Base-by-base conservation (phyloP, 768 basidiomycete species). In the Boletus reticulatus region DNA sequence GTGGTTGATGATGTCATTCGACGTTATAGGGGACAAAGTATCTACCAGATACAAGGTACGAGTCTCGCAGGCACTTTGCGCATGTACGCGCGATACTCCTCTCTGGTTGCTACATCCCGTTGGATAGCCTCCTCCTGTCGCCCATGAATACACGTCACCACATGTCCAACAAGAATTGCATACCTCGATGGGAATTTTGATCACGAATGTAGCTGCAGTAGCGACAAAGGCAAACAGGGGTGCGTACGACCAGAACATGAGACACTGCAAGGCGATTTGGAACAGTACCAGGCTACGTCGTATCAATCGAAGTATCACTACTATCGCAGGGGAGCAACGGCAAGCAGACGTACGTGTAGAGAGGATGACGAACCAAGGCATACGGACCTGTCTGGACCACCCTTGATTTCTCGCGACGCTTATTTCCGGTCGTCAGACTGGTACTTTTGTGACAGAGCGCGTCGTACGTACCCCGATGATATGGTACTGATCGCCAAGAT, bases 381-480 rank as follows among this genome's bases (percentile, higher is more conserved):
- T 53, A 62, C 20, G 56, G 46, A 16, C 60, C 61, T 7, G 60
- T 53, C 43, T 62, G 56, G n/a, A 62, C 22, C 13, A 62, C 49
- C 39, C 43, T 58, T 2, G 22, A 37, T 36, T 50, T 52, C 37
- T 61, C 55, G 36, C 55, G 61, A 27, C 61, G 55, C 56, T 61
- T 14, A 31, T 29, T 6, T n/a, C 38, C 38, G 27, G 27, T 27
- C 1, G 24, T 37, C 22, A 48, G 20, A 48, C n/a, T 41, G 1
- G 27, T 6, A 29, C 12, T 14, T 34, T 20, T 20, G 13, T 11
- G 27, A 27, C 8, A 44, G 5, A 4, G 8, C 38, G 38, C 7
- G 12, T 34, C 14, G 34, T 13, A 39, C 53, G 31, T 56, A 61
- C 59, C 53, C 45, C 45, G 41, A 62, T 47, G 11, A 24, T 19